Conservation (phyloP, 768 basidiomycete genomes). For the Hygrocybe punicea region DNA sequence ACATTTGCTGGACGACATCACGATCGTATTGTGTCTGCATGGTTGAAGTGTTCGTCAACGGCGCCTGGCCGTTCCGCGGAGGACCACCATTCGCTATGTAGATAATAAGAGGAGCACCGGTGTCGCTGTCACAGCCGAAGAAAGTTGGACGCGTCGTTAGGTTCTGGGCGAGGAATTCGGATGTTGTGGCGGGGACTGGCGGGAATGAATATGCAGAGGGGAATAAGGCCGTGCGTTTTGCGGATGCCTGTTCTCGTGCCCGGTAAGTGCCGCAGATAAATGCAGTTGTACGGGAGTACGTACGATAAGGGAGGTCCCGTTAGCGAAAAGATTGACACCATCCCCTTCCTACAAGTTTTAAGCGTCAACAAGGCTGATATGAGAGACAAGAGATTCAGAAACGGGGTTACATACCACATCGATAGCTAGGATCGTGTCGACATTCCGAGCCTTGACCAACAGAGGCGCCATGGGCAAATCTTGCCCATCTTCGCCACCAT, state of each 20-base stretch:
- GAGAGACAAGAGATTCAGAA: neutral
- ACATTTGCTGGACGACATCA: slow-evolving; percentile 38
- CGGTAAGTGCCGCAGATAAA: no score
- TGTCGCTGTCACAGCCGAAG: slow-evolving; percentile 50
- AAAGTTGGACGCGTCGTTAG: slow-evolving; percentile 52
- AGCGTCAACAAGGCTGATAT: neutral
- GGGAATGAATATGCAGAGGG: slow-evolving; percentile 34
- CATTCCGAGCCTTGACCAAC: slow-evolving; percentile 47
- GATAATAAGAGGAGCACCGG: slow-evolving; percentile 43
- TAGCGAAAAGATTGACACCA: no score
- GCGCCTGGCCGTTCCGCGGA: slow-evolving; percentile 32
- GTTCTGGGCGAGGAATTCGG: slow-evolving; percentile 40
- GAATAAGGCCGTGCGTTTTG: no score
- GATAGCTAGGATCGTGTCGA: slow-evolving; percentile 58
- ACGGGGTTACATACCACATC: slow-evolving; percentile 37
- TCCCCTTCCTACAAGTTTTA: no score
- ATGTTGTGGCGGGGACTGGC: slow-evolving; percentile 36
- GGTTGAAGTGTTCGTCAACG: slow-evolving; percentile 41
- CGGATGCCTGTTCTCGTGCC: no score
- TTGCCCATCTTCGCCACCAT: slow-evolving; percentile 49
- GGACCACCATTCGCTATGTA: slow-evolving; percentile 57
- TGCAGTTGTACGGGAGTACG: no score
- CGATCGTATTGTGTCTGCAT: slow-evolving; percentile 43
- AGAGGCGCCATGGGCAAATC: slow-evolving; percentile 54
- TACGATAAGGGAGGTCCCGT: no score